Percentiles rank a stretch among this genome's conserved stretches.
These are phyloP conservation scores for Fusarium sp. DNA, from an alignment of 2,329 filamentous ascomycete genomes.

Conservation along the genomic window DNA sequence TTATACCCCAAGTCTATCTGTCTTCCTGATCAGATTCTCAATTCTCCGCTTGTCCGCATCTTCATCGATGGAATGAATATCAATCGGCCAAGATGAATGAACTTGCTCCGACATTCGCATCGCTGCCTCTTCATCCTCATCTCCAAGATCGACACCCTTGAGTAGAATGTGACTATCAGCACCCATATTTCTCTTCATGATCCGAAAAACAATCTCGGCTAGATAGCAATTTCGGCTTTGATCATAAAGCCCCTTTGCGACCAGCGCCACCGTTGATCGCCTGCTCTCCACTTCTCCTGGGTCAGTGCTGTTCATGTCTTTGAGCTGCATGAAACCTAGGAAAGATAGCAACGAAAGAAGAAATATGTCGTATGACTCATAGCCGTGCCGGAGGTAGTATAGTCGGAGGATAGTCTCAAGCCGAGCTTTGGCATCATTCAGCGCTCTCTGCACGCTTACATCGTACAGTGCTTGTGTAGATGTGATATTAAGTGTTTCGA, in stretches of 20 bases:
- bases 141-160: fast-evolving
- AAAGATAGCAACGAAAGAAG: fast-evolving
- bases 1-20: neutral
- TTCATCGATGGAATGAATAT: neutral
- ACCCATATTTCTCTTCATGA: neutral
- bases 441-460: neutral
- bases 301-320: fast-evolving
- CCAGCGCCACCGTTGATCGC: neutral
- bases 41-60: neutral
- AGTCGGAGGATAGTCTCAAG: neutral
- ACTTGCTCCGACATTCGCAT: neutral
- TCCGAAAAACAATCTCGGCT: neutral
- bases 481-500: neutral
- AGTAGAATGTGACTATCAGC: fast-evolving
- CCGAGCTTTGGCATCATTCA: neutral
- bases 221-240: neutral
- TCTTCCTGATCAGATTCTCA: neutral
- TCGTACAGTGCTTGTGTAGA: neutral
- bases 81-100: neutral
- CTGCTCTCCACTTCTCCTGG: neutral
- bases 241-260: neutral
- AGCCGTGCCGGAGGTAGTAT: neutral
- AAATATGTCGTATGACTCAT: neutral
- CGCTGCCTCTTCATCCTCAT: neutral
- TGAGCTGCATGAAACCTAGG: neutral